Conservation (phyloP, 768 basidiomycete species). For the Leucosporidium creatinivorum region DNA sequence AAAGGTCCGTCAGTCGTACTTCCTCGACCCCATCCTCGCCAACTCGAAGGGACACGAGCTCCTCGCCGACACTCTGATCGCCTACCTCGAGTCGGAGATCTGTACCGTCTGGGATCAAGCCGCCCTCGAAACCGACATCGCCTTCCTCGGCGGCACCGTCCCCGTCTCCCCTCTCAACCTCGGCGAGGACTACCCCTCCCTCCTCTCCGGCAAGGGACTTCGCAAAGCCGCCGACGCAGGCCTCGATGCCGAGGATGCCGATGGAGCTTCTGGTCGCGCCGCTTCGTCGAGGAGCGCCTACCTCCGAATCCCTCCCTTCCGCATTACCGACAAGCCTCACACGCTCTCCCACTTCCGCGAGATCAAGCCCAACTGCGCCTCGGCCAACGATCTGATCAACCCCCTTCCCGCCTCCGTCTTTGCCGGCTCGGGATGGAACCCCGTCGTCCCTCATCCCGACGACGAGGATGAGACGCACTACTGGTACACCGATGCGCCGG, state of each 20-base stretch:
- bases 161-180: slow-evolving; percentile 14
- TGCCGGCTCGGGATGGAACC: slow-evolving; percentile 83
- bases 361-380: slow-evolving; percentile 82
- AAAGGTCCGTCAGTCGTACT: slow-evolving; percentile 60
- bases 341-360: slow-evolving; percentile 60
- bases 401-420: slow-evolving; percentile 90
- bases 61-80: slow-evolving; percentile 80
- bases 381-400: slow-evolving; percentile 96
- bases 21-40: slow-evolving; percentile 73
- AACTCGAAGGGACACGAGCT: slow-evolving; percentile 72
- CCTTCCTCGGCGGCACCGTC: slow-evolving; percentile 24
- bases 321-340: slow-evolving; percentile 55
- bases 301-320: slow-evolving; percentile 59
- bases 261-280: slow-evolving; percentile 13
- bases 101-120: slow-evolving; percentile 65
- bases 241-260: slow-evolving; percentile 34
- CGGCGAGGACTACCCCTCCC: slow-evolving; percentile 33
- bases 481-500: slow-evolving; percentile 83
- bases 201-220: slow-evolving; percentile 37
- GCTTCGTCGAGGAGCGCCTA: slow-evolving; percentile 41
- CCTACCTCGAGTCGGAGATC: slow-evolving; percentile 83
- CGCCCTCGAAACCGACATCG: slow-evolving; percentile 37
- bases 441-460: slow-evolving; percentile 49
- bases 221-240: slow-evolving; percentile 37
- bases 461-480: slow-evolving; percentile 63